Percentiles rank a stretch among this genome's conserved stretches.
Conservation (phyloP, 1,139 yeast species). For the Spathaspora sp. region DNA sequence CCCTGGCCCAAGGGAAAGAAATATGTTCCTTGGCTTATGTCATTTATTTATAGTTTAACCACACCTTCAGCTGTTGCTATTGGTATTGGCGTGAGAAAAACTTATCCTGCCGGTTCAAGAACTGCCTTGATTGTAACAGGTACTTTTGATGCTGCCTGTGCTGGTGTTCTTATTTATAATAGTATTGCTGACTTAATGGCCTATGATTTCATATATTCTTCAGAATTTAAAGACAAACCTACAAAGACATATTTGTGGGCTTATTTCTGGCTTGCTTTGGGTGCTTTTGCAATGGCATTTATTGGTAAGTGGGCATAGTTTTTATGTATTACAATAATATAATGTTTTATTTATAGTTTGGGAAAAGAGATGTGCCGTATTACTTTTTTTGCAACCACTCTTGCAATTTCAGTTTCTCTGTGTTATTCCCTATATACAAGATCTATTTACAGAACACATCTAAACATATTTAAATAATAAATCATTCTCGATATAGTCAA, state of each 20-base stretch:
- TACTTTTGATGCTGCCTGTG: constrained; percentile 35
- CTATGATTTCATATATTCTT: constrained; percentile 33
- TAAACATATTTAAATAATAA: constrained; percentile 20
- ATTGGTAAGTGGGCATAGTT: constrained; percentile 45
- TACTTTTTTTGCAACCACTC: no score
- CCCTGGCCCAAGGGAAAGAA: constrained; percentile 32
- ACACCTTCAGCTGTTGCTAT: constrained; percentile 39
- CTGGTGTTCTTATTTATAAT: constrained; percentile 40
- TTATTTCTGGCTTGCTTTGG: constrained; percentile 28
- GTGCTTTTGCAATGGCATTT: constrained; percentile 43
- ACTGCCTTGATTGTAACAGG: constrained; percentile 37
- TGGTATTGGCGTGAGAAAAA: constrained; percentile 35
- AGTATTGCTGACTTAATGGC: constrained; percentile 44
- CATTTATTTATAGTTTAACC: constrained; percentile 30
- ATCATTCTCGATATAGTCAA: constrained; percentile 37
- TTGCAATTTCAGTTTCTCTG: no score
- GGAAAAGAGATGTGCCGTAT: no score
- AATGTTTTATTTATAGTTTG: no score
- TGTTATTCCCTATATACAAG: constrained; percentile 6
- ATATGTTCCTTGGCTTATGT: constrained; percentile 35
- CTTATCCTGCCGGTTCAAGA: constrained; percentile 35
- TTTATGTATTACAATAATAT: no score
- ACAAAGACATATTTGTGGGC: constrained; percentile 22
- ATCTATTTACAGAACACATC: background rate
- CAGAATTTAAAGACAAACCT: constrained; percentile 22